A percentile compares a stretch with the other conserved stretches of the same genome.
These are phyloP conservation scores for Polyplosphaeria fusca DNA, from an alignment of 495 filamentous ascomycete species.

Conservation along the genomic window DNA sequence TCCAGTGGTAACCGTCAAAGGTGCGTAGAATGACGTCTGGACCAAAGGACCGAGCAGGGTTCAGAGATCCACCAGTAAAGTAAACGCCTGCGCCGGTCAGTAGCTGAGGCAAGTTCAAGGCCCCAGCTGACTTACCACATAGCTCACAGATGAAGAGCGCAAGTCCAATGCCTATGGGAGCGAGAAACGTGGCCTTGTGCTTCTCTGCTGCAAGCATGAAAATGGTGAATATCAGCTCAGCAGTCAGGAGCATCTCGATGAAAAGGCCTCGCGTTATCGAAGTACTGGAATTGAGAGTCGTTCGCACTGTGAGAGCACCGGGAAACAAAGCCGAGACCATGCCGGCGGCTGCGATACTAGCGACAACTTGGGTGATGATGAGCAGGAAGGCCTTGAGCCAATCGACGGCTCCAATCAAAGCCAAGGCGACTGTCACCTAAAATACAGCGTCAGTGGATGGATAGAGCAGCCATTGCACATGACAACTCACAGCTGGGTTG, in stretches of 20 bases:
- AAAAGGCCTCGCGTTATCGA: conserved; percentile 65
- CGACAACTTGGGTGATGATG: conserved; percentile 55
- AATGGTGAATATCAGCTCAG: conserved; percentile 71
- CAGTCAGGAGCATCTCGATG: conserved; percentile 79
- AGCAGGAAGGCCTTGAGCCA: conserved; percentile 50
- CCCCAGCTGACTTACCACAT: conserved; percentile 48
- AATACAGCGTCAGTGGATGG: conserved; percentile 3
- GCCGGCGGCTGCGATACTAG: conserved; percentile 58
- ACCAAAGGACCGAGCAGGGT: conserved; percentile 70
- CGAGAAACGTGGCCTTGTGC: conserved; percentile 73
- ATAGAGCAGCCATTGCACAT: background rate
- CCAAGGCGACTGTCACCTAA: conserved; percentile 58
- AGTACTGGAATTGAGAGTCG: conserved; percentile 55
- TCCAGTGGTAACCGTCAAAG: conserved; percentile 71
- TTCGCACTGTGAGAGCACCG: conserved; percentile 58
- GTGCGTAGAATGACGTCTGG: conserved; percentile 60
- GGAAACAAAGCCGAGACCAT: conserved; percentile 63
- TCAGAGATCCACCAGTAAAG: conserved; percentile 70
- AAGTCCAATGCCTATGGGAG: conserved; percentile 73
- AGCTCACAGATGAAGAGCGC: conserved; percentile 69
- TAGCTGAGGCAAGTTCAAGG: background rate
- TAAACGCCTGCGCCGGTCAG: conserved; percentile 52
- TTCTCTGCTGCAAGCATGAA: conserved; percentile 85
- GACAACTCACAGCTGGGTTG: conserved; percentile 64
- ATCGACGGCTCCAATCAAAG: conserved; percentile 55